phyloP scores from a whole-genome alignment of 2,329 filamentous ascomycete genomes.

The Fusarium solani-melongenae region DNA sequence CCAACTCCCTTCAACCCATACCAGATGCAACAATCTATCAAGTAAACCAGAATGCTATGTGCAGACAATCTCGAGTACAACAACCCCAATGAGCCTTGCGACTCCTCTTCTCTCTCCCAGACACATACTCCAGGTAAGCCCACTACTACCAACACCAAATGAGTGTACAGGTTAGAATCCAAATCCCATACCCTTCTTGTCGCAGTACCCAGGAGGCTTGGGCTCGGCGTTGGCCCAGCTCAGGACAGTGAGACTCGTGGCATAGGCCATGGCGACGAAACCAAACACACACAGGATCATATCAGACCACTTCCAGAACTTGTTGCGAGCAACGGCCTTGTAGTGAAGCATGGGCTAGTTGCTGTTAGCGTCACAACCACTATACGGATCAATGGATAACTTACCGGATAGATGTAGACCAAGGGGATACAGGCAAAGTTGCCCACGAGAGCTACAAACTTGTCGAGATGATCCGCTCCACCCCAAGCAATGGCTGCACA shows the following conservation, averaged over 20 bases:
- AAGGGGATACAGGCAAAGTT: slow-evolving; percentile 98
- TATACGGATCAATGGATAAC: slow-evolving; percentile 49
- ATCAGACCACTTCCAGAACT: slow-evolving; percentile 76
- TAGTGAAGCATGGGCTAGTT: slow-evolving; percentile 89
- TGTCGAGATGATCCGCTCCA: slow-evolving; percentile 92
- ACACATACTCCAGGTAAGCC: background rate
- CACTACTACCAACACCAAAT: background rate
- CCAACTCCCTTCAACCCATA: slow-evolving; percentile 23
- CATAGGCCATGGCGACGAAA: slow-evolving; percentile 89
- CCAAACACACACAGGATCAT: slow-evolving; percentile 84
- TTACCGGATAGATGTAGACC: slow-evolving; percentile 97
- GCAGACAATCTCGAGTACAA: slow-evolving; percentile 25
- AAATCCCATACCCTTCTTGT: slow-evolving; percentile 49
- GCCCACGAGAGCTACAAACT: slow-evolving; percentile 95
- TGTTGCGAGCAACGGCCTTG: slow-evolving; percentile 78
- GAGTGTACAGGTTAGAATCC: slow-evolving; percentile 20
- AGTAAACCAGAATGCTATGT: slow-evolving; percentile 38
- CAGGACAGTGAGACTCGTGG: slow-evolving; percentile 84
- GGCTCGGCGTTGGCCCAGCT: slow-evolving; percentile 79
- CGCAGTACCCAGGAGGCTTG: slow-evolving; percentile 65
- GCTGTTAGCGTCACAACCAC: slow-evolving; percentile 45
- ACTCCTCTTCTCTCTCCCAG: slow-evolving; percentile 6
- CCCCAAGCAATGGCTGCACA: slow-evolving; percentile 92
- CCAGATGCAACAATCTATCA: slow-evolving; percentile 40
- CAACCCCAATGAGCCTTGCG: slow-evolving; percentile 26